These are phyloP conservation scores for Pythium coloratum DNA, from an alignment of 352 stramenopile species.

Conservation along the genomic window DNA sequence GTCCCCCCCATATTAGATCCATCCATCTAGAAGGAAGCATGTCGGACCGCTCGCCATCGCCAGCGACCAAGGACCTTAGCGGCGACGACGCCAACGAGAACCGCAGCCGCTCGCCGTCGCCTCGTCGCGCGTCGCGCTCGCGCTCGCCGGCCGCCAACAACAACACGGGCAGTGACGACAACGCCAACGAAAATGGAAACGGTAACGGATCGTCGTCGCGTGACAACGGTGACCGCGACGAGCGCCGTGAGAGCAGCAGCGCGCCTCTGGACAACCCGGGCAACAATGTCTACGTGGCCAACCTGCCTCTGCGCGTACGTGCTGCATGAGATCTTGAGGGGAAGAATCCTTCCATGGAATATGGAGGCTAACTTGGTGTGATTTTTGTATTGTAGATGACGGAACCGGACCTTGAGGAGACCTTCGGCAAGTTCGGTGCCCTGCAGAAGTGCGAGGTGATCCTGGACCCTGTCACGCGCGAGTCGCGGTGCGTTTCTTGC, in stretches of 20 bases:
- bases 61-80: constrained; percentile 24
- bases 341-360: not conserved
- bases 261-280: constrained; percentile 44
- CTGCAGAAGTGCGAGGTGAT: constrained; percentile 83
- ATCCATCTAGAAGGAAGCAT: constrained; percentile 12
- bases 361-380: not conserved
- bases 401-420: constrained; percentile 61
- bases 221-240: constrained; percentile 8
- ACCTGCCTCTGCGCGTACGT: constrained; percentile 55
- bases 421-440: constrained; percentile 75
- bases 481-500: constrained; percentile 51
- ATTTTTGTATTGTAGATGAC: constrained; percentile 30
- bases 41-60: constrained; percentile 35
- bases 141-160: constrained; percentile 36
- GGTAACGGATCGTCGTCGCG: not conserved
- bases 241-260: not conserved
- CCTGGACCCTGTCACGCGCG: constrained; percentile 68
- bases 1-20: constrained; percentile 6
- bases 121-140: constrained; percentile 36
- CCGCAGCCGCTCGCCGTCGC: constrained; percentile 28
- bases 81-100: constrained; percentile 17
- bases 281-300: constrained; percentile 85
- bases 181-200: constrained; percentile 17
- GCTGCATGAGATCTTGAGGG: not conserved
- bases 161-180: constrained; percentile 10